Evolutionary conservation across 1,284 basidiomycete genomes (phyloP), one percentile per base, ranked within the genome.

Genomic region (Lignosus rhinocerotis): DNA sequence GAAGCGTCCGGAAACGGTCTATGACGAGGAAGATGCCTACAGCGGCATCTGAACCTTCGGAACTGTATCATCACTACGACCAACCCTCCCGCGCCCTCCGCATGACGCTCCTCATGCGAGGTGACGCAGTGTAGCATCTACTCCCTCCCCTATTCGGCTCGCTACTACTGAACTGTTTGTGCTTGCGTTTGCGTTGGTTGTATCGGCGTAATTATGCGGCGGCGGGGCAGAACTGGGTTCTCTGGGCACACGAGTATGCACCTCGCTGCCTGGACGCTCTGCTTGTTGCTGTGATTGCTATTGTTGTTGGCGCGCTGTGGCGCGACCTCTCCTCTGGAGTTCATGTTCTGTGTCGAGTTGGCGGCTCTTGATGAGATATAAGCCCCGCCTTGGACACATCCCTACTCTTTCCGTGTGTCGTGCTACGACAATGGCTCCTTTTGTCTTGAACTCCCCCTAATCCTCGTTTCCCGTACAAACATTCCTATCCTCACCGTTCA

Each of bases 11-110:
- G 65, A 70, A 30, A 77, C 80, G 46, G 72, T 86, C 59, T 87
- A 87, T 63, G 78, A 83, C 63, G 79, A 80, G 34, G 80, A 82
- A n/a, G 86, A 88, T 60, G 85, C 81, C 41, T 88, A 88, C 63
- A 83, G 78, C 33, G 86, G 86, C 36, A 80, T 88, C 68, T 87
- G 73, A 77, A 14, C 57, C 4, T 25, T 25, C 25, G 42, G 48
- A 46, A 49, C 46, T 60, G 62, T 64, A 65, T 52, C 57, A 64
- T 38, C 62, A 64, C 52, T 50, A 46, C n/a, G 52, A 31, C 57
- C 32, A 52, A 3, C 52, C 41, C 14, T 53, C 10, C 52, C 50
- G 44, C 45, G 30, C 31, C 19, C 46, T 38, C 45, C 42, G 19
- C 17, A 41, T 19, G 36, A n/a, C 34, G 19, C 9, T 43, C 31